Conservation (phyloP, 345 rosid species). For the Tarenaya hassleriana region DNA sequence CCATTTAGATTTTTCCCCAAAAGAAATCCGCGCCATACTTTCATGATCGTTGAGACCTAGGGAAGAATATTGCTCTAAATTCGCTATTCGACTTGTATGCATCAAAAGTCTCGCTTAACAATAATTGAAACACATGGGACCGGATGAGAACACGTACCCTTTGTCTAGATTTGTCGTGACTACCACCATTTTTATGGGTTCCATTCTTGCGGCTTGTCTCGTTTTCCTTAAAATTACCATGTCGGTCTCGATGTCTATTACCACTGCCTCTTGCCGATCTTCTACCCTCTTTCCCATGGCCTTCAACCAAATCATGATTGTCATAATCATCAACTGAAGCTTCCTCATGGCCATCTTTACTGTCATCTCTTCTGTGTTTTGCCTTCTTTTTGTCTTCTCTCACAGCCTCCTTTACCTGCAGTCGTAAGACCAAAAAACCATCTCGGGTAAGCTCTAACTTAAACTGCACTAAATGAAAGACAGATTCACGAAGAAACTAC, state of each 20-base stretch:
- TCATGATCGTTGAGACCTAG: conserved; percentile 1
- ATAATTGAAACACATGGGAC: neutral
- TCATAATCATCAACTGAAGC: conserved; percentile 47
- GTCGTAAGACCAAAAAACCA: too few relatives aligned
- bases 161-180: conserved; percentile 59
- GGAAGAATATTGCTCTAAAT: neutral
- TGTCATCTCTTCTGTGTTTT: conserved; percentile 66
- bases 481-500: neutral
- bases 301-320: conserved; percentile 36
- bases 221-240: conserved; percentile 45
- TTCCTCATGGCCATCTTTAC: conserved; percentile 41
- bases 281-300: conserved; percentile 39
- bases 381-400: conserved; percentile 58
- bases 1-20: neutral
- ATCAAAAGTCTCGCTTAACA: neutral
- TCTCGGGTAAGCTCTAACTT: too few relatives aligned
- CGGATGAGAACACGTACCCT: conserved; percentile 28
- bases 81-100: neutral
- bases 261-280: conserved; percentile 53
- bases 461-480: neutral
- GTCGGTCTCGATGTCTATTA: conserved; percentile 55
- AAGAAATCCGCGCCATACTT: conserved; percentile 6
- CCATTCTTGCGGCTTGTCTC: conserved; percentile 48
- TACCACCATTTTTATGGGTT: conserved; percentile 45
- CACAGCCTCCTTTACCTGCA: conserved; percentile 65